Base-by-base conservation (phyloP, 805 yeast species). In the Ogataea angusta region DNA sequence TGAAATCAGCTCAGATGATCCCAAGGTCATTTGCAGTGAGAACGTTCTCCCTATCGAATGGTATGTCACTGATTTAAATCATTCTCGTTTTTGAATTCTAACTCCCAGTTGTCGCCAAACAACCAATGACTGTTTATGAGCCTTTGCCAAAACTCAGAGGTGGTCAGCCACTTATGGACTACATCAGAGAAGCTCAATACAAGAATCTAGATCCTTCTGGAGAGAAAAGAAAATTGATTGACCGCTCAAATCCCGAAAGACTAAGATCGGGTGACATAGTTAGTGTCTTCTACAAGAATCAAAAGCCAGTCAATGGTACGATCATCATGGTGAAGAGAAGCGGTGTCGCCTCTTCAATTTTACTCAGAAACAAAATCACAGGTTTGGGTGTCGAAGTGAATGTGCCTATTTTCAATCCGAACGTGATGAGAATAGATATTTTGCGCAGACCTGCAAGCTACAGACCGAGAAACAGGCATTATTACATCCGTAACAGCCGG, bases 381-480 rank as follows among this genome's bases (percentile, higher is more conserved):
- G 85, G 84, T 52, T 66, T 86, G n/a, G 95, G 95, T 42, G 91
- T 87, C 36, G 98, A 91, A 57, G 67, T 82, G 47, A 72, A 91
- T 47, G 77, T 89, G 34, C 90, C 91, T 21, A 65, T 91, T 18
- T 91, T 73, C 69, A 84, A 83, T 47, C 96, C 97, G 6, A 70
- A 78, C 40, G 73, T 93, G 41, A 76, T 80, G 47, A 77, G 82
- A 62, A 72, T 91, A 38, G 97, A 90, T 64, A 63, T 89, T 28
- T 63, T 91, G 47, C 75, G 85, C 63, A 82, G 82, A 63, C 91
- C 95, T 27, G 63, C 67, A 48, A 76, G 75, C 57, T 81, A 87
- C 64, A 78, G 84, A 70, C 71, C 74, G 47, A 80, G 95, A 76
- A 78, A 80, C 66, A 91, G 87, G 72, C 91, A 88, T 54, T 90